Percentiles rank a stretch among this genome's conserved stretches.
These are phyloP conservation scores for Plectosphaerella sp. DNA, from an alignment of 2,329 filamentous ascomycete genomes.

Conservation along the genomic window DNA sequence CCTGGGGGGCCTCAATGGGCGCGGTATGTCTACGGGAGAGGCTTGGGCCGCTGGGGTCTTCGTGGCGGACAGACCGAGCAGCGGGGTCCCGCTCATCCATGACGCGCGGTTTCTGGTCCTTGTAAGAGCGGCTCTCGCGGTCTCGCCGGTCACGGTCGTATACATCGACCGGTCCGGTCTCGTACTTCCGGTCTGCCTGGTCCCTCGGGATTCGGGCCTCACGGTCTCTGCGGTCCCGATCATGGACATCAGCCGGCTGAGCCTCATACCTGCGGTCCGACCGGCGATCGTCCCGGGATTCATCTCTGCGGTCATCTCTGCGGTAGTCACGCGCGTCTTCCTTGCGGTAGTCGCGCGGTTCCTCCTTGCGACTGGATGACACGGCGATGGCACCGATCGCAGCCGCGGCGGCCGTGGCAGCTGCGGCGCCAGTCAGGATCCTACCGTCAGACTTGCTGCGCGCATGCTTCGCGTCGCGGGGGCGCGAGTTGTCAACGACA, in stretches of 20 bases:
- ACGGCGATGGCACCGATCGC: slow-evolving; percentile 42
- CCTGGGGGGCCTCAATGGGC: slow-evolving; percentile 5
- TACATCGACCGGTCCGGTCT: neutral
- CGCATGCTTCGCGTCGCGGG: slow-evolving; percentile 23
- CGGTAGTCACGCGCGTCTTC: neutral
- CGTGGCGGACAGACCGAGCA: slow-evolving; percentile 18
- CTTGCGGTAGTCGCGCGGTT: slow-evolving; percentile 14
- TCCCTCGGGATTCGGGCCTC: slow-evolving; percentile 16
- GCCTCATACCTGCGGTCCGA: slow-evolving; percentile 14
- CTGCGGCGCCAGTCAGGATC: slow-evolving; percentile 38
- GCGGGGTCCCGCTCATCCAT: slow-evolving; percentile 17
- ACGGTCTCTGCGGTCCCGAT: slow-evolving; percentile 25
- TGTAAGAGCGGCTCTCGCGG: slow-evolving; percentile 19
- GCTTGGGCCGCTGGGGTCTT: slow-evolving; percentile 17
- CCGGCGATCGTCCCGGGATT: slow-evolving; percentile 16
- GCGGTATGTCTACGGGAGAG: slow-evolving; percentile 1
- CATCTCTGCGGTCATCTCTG: neutral
- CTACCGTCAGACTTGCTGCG: slow-evolving; percentile 30
- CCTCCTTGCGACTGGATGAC: slow-evolving; percentile 16
- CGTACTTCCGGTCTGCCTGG: slow-evolving; percentile 16
- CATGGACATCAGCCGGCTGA: slow-evolving; percentile 5
- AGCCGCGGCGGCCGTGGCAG: slow-evolving; percentile 43
- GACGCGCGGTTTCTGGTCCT: slow-evolving; percentile 9
- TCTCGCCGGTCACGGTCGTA: slow-evolving; percentile 23
- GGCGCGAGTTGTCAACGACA: slow-evolving; percentile 30